These are phyloP conservation scores for Fraxinus sp. DNA, from an alignment of 305 asterid genomes.

Conservation along the genomic window DNA sequence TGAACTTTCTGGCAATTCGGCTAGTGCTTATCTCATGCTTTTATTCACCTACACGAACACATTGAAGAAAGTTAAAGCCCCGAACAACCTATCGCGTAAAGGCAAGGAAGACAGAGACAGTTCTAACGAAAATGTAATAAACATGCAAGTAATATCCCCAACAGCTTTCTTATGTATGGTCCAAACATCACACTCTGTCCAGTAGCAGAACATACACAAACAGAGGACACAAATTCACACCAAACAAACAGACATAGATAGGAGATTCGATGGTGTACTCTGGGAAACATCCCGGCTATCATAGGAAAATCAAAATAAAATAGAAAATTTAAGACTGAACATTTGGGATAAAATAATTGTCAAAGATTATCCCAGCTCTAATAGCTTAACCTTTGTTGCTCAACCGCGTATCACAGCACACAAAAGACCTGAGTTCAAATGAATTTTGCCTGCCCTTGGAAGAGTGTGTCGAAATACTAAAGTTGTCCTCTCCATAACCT, in stretches of 20 bases:
- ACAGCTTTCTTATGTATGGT: background rate
- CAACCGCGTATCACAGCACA: background rate
- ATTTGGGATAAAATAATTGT: background rate
- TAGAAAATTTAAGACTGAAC: background rate
- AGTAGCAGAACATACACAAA: background rate
- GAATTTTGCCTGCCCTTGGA: background rate
- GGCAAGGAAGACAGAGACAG: background rate
- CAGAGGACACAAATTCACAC: background rate
- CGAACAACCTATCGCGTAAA: background rate
- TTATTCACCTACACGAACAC: conserved; percentile 29
- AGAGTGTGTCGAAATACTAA: background rate
- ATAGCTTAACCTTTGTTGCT: background rate
- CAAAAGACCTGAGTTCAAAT: background rate
- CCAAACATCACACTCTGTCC: background rate
- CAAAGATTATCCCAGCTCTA: background rate
- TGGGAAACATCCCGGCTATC: background rate
- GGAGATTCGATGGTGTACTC: background rate
- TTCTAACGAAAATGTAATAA: background rate
- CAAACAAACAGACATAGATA: background rate
- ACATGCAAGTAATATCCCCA: background rate
- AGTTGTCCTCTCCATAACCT: background rate
- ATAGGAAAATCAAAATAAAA: background rate
- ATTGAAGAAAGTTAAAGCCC: background rate
- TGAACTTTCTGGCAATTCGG: conserved; percentile 3
- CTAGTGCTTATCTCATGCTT: background rate